These are phyloP conservation scores for Musa balbisiana DNA, from an alignment of 202 grass and related monocot genomes.

Conservation along the genomic window DNA sequence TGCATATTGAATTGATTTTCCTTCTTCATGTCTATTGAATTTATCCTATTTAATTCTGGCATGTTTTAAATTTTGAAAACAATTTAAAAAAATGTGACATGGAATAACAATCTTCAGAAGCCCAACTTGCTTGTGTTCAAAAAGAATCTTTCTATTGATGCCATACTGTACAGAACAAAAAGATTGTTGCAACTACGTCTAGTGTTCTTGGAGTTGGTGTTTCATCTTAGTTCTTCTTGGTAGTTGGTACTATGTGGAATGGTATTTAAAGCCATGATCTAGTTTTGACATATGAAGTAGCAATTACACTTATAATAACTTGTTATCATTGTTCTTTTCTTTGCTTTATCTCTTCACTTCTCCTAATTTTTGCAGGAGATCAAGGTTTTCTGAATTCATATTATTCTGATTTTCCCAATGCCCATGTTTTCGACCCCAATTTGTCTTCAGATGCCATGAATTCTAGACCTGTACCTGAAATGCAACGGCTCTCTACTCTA, in stretches of 20 bases:
- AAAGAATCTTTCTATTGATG: too few species aligned
- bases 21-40: background rate
- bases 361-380: conserved; percentile 63
- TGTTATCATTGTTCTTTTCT: background rate
- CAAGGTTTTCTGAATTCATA: conserved; percentile 97
- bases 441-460: conserved; percentile 36
- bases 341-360: background rate
- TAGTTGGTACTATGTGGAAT: too few species aligned
- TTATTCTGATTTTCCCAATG: conserved; percentile 88
- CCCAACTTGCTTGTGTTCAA: too few species aligned
- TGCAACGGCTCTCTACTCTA: conserved; percentile 79
- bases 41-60: background rate
- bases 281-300: background rate
- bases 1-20: conserved; percentile 11
- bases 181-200: too few species aligned
- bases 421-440: conserved; percentile 69
- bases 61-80: too few species aligned
- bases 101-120: too few species aligned
- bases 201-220: too few species aligned
- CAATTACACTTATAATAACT: background rate
- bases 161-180: too few species aligned
- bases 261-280: too few species aligned
- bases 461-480: conserved; percentile 56
- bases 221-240: too few species aligned
- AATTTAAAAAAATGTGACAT: too few species aligned